Conservation (phyloP, 108 stramenopile genomes). For the Pseudonitzschia delicatissima region DNA sequence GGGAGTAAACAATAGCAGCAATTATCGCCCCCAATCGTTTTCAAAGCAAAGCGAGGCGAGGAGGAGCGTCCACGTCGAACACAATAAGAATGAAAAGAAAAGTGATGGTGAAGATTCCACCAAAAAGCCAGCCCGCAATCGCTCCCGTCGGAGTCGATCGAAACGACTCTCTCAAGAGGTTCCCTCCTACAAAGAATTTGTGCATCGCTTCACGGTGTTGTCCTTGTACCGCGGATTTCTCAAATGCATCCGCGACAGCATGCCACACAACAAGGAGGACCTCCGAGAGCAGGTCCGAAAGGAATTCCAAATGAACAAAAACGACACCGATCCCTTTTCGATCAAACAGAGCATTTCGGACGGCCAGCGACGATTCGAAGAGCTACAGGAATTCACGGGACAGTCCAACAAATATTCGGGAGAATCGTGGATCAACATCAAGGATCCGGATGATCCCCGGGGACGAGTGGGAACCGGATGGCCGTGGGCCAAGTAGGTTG, state of each 20-base stretch:
- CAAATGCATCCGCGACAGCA: slow-evolving; percentile 34
- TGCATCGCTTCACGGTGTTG: slow-evolving; percentile 59
- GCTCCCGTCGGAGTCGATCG: not conserved
- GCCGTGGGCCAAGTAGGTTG: slow-evolving; percentile 63
- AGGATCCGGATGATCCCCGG: slow-evolving; percentile 69
- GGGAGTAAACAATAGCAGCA: not conserved
- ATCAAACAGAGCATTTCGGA: slow-evolving; percentile 50
- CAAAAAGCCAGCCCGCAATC: not conserved
- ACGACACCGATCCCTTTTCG: slow-evolving; percentile 49
- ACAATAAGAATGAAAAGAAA: not conserved
- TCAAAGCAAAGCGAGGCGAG: not conserved
- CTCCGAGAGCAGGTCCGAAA: slow-evolving; percentile 22
- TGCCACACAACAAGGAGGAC: slow-evolving; percentile 35
- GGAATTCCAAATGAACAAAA: slow-evolving; percentile 45
- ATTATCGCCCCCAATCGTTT: not conserved
- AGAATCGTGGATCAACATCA: slow-evolving; percentile 74
- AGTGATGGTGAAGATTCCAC: not conserved
- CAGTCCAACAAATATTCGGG: slow-evolving; percentile 34
- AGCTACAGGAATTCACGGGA: slow-evolving; percentile 58
- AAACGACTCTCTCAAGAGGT: slow-evolving; percentile 15
- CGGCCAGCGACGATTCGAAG: slow-evolving; percentile 54
- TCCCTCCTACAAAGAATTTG: slow-evolving; percentile 70
- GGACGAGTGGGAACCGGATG: slow-evolving; percentile 73
- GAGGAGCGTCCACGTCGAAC: not conserved
- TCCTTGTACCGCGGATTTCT: slow-evolving; percentile 66